These are phyloP conservation scores for Scleroderma bovista DNA, from an alignment of 768 basidiomycete genomes.

Conservation along the genomic window DNA sequence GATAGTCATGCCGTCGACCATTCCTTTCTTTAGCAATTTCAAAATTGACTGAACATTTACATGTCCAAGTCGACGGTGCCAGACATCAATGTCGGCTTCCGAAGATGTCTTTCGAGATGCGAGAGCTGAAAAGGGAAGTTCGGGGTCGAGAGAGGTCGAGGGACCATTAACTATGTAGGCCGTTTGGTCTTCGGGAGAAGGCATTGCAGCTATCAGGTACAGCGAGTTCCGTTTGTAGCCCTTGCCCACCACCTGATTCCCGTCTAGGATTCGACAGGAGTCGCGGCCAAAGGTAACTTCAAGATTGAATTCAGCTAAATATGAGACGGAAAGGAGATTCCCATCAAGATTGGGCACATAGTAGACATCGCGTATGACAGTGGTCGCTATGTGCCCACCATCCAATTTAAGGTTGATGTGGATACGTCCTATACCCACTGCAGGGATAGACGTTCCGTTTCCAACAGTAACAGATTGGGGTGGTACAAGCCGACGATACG, in stretches of 20 bases:
- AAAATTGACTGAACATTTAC: not conserved
- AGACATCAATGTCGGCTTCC: not conserved
- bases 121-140: not conserved
- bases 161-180: conserved; percentile 1
- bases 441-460: conserved; percentile 1
- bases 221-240: not conserved
- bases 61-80: conserved; percentile 1
- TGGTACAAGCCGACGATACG: not conserved
- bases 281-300: not conserved
- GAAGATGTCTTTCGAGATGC: not conserved
- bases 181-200: not conserved
- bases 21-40: conserved; percentile 2
- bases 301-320: not conserved
- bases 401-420: not conserved
- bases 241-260: not conserved
- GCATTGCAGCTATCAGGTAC: not conserved
- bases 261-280: not conserved
- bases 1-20: conserved; percentile 4
- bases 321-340: conserved; percentile 15
- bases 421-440: not conserved
- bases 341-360: conserved; percentile 15
- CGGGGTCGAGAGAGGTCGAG: not conserved
- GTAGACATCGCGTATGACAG: conserved; percentile 3
- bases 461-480: not conserved
- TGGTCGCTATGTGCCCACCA: not conserved